Evolutionary conservation across 257 asterid species (phyloP), one percentile per base, ranked within the genome.

Genomic region (Leptodermis oblonga): DNA sequence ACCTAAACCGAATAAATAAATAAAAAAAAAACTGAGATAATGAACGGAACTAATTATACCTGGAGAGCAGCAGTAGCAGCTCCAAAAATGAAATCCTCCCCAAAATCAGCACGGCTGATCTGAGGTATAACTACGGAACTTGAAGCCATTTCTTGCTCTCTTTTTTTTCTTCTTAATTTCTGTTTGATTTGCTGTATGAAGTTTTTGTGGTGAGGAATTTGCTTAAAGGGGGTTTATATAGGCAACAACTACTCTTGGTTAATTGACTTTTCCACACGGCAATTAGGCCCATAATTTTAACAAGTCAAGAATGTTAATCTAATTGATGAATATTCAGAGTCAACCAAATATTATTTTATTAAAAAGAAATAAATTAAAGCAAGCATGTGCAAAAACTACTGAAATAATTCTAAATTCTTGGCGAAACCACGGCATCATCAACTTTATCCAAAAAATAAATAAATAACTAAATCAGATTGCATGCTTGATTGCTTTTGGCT

Each of bases 51-150:
- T 3, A 8, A 2, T 15, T 6, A 11, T 34, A 69, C 65, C 65
- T 69, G 73, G n/a, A 54, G 54, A 51, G 71, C 71, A 51, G 62
- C 42, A 8, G 71, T 49, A 22, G 71, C 71, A 51, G 62, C 56
- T 48, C 73, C 73, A 5, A 68, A 68, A 11, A 68, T 7, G n/a
- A 68, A 68, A 26, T 43, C 73, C 3, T 54, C 54, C 2, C 7
- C 26, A 31, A 68, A 68, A 31, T 68, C 65, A 5, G 36, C 11
- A 5, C 73, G 63, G 18, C 61, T 37, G 28, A 68, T 18, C 39
- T 33, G 11, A 30, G n/a, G 54, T 48, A 22, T 23, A 11, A 66
- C 18, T 5, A 30, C 42, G 9, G 60, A 17, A 5, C 17, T 49
- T n/a, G 61, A 37, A 31, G 61, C 58, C 71, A 67, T 66, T 25